These are phyloP conservation scores for Fraxinus dipetala DNA, from an alignment of 305 asterid genomes.

Conservation along the genomic window DNA sequence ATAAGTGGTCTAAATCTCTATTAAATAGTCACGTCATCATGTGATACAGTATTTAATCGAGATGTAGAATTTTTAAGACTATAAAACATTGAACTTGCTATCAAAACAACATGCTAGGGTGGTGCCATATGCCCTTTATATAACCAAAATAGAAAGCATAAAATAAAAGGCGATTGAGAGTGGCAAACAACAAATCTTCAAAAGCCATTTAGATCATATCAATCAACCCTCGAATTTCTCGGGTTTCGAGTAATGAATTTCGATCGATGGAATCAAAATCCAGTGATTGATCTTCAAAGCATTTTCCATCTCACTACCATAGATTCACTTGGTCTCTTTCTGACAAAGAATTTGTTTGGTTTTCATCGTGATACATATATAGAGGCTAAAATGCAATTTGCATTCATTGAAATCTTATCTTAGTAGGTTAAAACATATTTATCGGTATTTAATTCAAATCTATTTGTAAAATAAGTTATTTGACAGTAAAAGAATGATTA, in stretches of 20 bases:
- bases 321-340: conserved; percentile 24
- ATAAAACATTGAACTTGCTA: neutral
- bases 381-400: no score
- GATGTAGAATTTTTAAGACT: neutral
- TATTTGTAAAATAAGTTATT: no score
- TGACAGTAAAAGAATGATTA: neutral
- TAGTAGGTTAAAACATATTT: neutral
- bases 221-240: conserved; percentile 45
- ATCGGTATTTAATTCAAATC: neutral
- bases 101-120: no score
- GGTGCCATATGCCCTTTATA: neutral
- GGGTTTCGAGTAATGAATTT: conserved; percentile 43
- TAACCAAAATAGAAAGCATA: conserved; percentile 6
- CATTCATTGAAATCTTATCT: no score
- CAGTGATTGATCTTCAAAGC: conserved; percentile 58
- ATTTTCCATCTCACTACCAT: conserved; percentile 38
- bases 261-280: conserved; percentile 49
- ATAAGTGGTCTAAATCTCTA: no score
- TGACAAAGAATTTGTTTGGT: conserved; percentile 13
- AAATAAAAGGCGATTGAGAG: conserved; percentile 35
- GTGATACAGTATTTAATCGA: neutral
- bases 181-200: conserved; percentile 72
- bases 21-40: no score
- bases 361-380: neutral
- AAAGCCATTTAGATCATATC: conserved; percentile 59